Percentiles rank a stretch among this genome's conserved stretches.
Conservation (phyloP, 495 filamentous ascomycete species). For the Penicillium turbatum region DNA sequence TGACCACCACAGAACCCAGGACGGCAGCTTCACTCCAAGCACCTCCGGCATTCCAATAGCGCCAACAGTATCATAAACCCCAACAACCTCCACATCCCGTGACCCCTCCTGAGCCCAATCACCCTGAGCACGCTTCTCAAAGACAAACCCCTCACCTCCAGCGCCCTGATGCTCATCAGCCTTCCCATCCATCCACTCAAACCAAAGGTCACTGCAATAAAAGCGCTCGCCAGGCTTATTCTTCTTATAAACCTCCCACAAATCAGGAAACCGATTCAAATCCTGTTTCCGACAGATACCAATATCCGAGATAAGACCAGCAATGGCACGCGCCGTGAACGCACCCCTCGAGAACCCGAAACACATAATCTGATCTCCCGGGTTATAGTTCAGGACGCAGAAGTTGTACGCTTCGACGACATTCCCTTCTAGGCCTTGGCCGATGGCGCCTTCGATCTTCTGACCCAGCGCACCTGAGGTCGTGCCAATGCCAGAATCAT, state of each 20-base stretch:
- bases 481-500: constrained; percentile 28
- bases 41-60: constrained; percentile 24
- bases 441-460: constrained; percentile 18
- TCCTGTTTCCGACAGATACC: constrained; percentile 43
- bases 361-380: constrained; percentile 55
- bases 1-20: neutral
- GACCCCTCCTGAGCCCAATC: constrained; percentile 19
- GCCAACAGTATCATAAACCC: constrained; percentile 60
- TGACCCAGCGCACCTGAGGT: constrained; percentile 10
- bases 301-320: constrained; percentile 50
- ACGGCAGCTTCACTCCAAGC: constrained; percentile 17
- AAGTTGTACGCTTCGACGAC: constrained; percentile 25
- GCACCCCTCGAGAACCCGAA: constrained; percentile 60
- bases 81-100: constrained; percentile 46
- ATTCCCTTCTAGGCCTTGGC: constrained; percentile 17
- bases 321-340: constrained; percentile 53
- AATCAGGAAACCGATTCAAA: constrained; percentile 40
- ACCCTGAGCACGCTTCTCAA: constrained; percentile 3
- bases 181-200: constrained; percentile 16
- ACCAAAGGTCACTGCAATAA: constrained; percentile 7
- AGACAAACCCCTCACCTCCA: constrained; percentile 9
- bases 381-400: constrained; percentile 39
- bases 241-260: constrained; percentile 48
- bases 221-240: constrained; percentile 22
- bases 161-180: constrained; percentile 23